Conservation (phyloP, 164 flowering plant species). For the Pachysandra terminalis region DNA sequence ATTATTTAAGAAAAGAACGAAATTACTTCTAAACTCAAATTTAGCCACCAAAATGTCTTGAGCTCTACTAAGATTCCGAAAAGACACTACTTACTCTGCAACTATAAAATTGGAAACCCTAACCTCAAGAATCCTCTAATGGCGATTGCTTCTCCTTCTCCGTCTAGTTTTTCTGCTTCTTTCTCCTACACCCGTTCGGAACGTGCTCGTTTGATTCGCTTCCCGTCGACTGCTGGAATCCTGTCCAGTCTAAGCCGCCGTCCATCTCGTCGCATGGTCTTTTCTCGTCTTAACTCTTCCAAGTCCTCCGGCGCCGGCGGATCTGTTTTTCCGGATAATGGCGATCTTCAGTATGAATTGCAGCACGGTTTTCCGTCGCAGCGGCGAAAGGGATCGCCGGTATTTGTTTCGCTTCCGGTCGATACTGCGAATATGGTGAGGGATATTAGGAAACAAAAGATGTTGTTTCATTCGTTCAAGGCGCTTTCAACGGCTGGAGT, state of each 20-base stretch:
- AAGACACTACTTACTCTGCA: too few species aligned
- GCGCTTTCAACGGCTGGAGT: constrained; percentile 58
- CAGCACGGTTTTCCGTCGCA: constrained; percentile 26
- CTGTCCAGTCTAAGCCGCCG: constrained; percentile 5
- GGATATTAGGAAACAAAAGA: constrained; percentile 29
- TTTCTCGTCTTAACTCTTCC: constrained; percentile 34
- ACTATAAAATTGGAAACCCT: constrained; percentile 12
- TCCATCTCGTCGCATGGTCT: constrained; percentile 15
- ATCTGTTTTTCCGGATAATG: constrained; percentile 31
- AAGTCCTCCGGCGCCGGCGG: constrained; percentile 33
- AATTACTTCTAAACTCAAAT: too few species aligned
- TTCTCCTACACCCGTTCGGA: constrained; percentile 17
- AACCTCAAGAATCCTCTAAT: constrained; percentile 15
- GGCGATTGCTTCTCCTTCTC: constrained; percentile 30
- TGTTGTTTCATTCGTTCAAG: constrained; percentile 36
- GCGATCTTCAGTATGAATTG: constrained; percentile 36
- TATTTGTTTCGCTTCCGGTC: constrained; percentile 50
- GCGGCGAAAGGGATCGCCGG: constrained; percentile 36
- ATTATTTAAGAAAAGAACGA: too few species aligned
- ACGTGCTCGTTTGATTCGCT: constrained; percentile 10
- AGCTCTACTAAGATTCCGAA: too few species aligned
- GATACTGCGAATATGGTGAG: constrained; percentile 32
- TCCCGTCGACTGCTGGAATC: not conserved
- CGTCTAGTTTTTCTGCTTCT: constrained; percentile 26
- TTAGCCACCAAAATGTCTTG: too few species aligned